Evolutionary conservation across 345 rosid genomes (phyloP), one percentile per base, ranked within the genome.

Genomic region (Erysimum cheiranthoides): DNA sequence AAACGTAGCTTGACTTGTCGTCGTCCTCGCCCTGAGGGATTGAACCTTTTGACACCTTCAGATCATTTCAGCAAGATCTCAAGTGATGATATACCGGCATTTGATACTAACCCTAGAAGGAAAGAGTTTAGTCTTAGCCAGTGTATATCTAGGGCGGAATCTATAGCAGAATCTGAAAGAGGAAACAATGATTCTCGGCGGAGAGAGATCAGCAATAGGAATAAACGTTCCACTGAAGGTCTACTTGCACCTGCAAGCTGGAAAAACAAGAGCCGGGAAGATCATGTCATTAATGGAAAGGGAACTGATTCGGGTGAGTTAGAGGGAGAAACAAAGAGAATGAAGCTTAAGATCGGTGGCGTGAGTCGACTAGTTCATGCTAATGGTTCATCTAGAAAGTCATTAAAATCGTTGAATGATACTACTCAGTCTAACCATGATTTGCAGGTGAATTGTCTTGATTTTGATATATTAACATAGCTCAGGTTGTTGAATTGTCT

Each of bases 101-200:
- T 57, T 51, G 87, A 87, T 71, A 66, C 76, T 38, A 86, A 78
- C 77, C 79, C 84, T 51, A 84, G 70, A 71, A 82, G 82, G 81
- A 90, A 90, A 84, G 92, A 90, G 78, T 83, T 87, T 74, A 87
- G 78, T 79, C 85, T 94, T 75, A 90, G 86, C 78, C 94, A 86
- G 35, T 83, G 85, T 39, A 77, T 85, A 61, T 79, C 86, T 5
- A 84, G 83, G 66, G 76, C 77, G 70, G 79, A 86, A 80, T 79
- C 86, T 60, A 70, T 81, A 42, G 50, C 70, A 2, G 80, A 71
- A 34, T 35, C 73, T 25, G 86, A 82, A 35, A 85, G 73, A 45
- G 83, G 80, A 34, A 71, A 74, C 77, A 82, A 73, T 53, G 88
- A 83, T 72, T 45, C 58, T 4, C 76, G 83, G 3, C 82, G 71